A percentile compares a stretch with the other conserved stretches of the same genome.
phyloP scores from a whole-genome alignment of 2,329 filamentous ascomycete genomes.

The Beauveria sp. region DNA sequence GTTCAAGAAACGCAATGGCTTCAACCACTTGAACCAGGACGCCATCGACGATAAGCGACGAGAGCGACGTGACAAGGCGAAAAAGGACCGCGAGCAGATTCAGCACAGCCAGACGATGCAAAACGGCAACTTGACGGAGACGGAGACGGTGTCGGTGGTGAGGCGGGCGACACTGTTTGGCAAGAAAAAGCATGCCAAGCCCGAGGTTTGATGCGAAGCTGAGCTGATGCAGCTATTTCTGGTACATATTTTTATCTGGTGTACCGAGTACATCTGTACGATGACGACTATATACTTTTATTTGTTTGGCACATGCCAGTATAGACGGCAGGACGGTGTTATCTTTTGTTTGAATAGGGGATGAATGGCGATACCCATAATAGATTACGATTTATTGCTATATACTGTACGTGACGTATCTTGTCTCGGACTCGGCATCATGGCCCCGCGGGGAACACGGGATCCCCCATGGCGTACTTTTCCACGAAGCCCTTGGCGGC shows the following conservation, averaged over 20 bases:
- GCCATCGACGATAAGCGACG: constrained; percentile 69
- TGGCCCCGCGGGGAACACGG: constrained; percentile 25
- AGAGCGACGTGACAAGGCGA: constrained; percentile 53
- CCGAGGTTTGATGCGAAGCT: not conserved
- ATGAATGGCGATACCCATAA: constrained; percentile 12
- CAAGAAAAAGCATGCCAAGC: constrained; percentile 28
- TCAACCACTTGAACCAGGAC: constrained; percentile 73
- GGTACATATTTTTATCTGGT: constrained; percentile 10
- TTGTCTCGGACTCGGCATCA: not conserved
- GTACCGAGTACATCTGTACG: constrained; percentile 5
- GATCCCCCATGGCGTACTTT: constrained; percentile 54
- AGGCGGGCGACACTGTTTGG: constrained; percentile 36
- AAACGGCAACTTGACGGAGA: constrained; percentile 25
- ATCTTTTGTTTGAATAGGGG: constrained; percentile 15
- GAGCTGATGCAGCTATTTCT: not conserved
- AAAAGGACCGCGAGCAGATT: constrained; percentile 29
- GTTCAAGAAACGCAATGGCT: constrained; percentile 71
- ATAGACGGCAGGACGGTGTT: constrained; percentile 5
- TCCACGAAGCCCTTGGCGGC: constrained; percentile 66
- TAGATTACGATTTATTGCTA: constrained; percentile 6
- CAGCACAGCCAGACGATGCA: constrained; percentile 20
- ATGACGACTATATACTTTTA: constrained; percentile 12
- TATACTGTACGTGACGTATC: not conserved
- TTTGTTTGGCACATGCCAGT: constrained; percentile 1
- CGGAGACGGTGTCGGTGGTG: constrained; percentile 13